A percentile compares a stretch with the other conserved stretches of the same genome.
Evolutionary conservation across 2,329 filamentous ascomycete genomes (phyloP).

Genomic region (Biscogniauxia mediterranea): DNA sequence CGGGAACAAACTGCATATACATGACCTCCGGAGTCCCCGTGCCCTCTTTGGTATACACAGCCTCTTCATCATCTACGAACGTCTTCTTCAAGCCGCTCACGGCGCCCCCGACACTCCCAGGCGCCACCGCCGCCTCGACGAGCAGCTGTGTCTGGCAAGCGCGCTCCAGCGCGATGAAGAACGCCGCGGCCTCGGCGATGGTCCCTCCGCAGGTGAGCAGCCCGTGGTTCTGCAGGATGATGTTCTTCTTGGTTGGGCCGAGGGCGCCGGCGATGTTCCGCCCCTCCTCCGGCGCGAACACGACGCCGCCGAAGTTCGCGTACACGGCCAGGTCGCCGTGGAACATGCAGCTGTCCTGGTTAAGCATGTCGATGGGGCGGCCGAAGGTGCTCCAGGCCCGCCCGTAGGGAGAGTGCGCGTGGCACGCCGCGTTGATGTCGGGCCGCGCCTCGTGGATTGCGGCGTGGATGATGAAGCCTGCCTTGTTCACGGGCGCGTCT

Average conservation of each 20-base stretch:
- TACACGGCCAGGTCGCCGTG: conserved; percentile 58
- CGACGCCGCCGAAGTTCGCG: conserved; percentile 55
- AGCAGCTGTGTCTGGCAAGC: conserved; percentile 57
- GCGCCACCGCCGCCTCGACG: conserved; percentile 49
- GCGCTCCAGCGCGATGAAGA: conserved; percentile 58
- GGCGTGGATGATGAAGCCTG: conserved; percentile 58
- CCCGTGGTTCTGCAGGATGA: conserved; percentile 61
- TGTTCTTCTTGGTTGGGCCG: conserved; percentile 42
- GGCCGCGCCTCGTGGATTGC: conserved; percentile 55
- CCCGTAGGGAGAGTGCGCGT: conserved; percentile 53
- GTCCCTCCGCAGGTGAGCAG: conserved; percentile 58
- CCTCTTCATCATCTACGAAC: conserved; percentile 13
- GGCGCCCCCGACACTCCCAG: conserved; percentile 12
- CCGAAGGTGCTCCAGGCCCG: conserved; percentile 57
- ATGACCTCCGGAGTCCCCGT: conserved; percentile 29
- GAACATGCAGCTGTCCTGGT: conserved; percentile 53
- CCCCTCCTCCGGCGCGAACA: conserved; percentile 55
- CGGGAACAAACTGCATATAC: conserved; percentile 37
- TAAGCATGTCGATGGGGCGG: conserved; percentile 53
- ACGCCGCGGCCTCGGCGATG: conserved; percentile 60
- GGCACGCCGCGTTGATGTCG: conserved; percentile 56
- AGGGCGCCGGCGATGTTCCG: conserved; percentile 53
- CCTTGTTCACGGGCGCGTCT: conserved; percentile 46
- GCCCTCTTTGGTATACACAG: conserved; percentile 21
- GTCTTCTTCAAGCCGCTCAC: conserved; percentile 10